Evolutionary conservation across 164 flowering plant species (phyloP).

Genomic region (Nymphaea colorata): DNA sequence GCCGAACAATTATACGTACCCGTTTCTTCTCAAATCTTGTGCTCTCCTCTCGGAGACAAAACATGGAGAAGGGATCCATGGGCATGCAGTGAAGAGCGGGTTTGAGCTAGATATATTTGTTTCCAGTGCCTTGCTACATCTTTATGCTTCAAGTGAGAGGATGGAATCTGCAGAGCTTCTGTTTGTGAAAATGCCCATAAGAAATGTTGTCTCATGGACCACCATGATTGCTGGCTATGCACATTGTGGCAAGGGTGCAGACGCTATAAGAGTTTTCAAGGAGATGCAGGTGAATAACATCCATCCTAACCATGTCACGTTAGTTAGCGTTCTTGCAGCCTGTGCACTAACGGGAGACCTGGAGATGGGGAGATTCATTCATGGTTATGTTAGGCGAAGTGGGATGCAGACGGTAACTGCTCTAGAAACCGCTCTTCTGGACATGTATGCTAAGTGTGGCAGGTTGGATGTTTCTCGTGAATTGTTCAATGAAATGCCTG

Average conservation of each 20-base stretch:
- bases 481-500: conserved; percentile 13
- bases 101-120: conserved; percentile 17
- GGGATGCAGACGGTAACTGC: conserved; percentile 1
- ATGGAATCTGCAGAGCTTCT: conserved; percentile 6
- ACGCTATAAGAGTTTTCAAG: conserved; percentile 13
- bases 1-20: conserved; percentile 20
- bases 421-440: conserved; percentile 5
- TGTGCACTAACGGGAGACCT: conserved; percentile 18
- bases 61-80: conserved; percentile 16
- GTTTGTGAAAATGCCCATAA: conserved; percentile 16
- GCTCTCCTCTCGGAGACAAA: background rate
- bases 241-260: conserved; percentile 4
- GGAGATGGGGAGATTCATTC: conserved; percentile 16
- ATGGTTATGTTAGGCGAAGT: conserved; percentile 5
- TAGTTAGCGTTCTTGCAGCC: conserved; percentile 19
- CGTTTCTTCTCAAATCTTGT: conserved; percentile 20
- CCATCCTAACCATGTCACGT: conserved; percentile 20
- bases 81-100: conserved; percentile 14
- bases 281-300: conserved; percentile 9
- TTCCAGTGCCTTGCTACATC: conserved; percentile 14
- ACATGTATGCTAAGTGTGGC: conserved; percentile 24
- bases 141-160: conserved; percentile 10
- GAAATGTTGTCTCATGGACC: conserved; percentile 23
- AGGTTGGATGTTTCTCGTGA: conserved; percentile 12
- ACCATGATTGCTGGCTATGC: conserved; percentile 21